Conservation (phyloP, 495 filamentous ascomycete species). For the Neurospora tetraspora region DNA sequence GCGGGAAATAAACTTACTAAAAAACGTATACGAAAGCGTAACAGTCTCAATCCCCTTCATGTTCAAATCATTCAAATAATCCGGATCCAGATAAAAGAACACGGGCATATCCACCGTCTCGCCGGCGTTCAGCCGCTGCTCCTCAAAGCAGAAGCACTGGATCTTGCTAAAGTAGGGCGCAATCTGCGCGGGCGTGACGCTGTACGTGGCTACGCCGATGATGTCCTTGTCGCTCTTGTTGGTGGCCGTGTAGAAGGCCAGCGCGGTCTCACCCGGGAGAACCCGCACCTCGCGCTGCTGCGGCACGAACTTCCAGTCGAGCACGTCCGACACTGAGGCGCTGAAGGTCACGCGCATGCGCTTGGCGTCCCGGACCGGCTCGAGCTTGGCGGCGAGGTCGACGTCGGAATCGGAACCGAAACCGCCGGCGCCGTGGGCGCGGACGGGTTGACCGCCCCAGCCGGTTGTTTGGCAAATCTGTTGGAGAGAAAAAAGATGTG, state of each 20-base stretch:
- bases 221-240: conserved; percentile 85
- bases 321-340: conserved; percentile 83
- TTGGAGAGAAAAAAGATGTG: too few species aligned
- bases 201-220: conserved; percentile 96
- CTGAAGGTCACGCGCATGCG: conserved; percentile 95
- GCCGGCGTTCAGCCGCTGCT: conserved; percentile 79
- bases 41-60: conserved; percentile 94
- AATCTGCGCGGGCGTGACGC: conserved; percentile 89
- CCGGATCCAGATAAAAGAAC: conserved; percentile 98
- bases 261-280: conserved; percentile 87
- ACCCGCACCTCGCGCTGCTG: conserved; percentile 97
- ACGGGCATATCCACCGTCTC: conserved; percentile 99
- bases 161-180: conserved; percentile 99
- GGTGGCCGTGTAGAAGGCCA: conserved; percentile 96
- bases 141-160: conserved; percentile 99
- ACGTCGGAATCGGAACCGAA: conserved; percentile 26
- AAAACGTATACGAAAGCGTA: conserved; percentile 95
- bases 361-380: conserved; percentile 67
- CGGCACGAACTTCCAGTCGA: conserved; percentile 95
- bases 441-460: conserved; percentile 87
- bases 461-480: conserved; percentile 95
- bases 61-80: conserved; percentile 79
- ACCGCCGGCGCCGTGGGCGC: conserved; percentile 52
- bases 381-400: conserved; percentile 62
- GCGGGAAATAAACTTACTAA: conserved; percentile 58